phyloP scores from a whole-genome alignment of 768 basidiomycete genomes.

The Paxillus rubicundulus region DNA sequence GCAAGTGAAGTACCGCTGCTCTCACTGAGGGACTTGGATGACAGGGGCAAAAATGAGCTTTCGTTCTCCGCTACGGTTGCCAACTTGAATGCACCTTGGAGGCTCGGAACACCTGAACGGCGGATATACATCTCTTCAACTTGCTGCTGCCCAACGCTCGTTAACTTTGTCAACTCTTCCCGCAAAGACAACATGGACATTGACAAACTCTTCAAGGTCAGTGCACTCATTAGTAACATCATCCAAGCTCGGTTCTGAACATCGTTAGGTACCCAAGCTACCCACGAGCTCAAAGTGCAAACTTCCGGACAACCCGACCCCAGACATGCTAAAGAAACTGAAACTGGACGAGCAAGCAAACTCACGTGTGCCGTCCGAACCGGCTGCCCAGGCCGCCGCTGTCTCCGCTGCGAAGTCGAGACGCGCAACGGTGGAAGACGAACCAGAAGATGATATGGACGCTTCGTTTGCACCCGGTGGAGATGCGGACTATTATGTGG shows the following conservation, averaged over 20 bases:
- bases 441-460: slow-evolving; percentile 31
- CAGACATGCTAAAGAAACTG: slow-evolving; percentile 83
- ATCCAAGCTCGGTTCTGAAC: not conserved
- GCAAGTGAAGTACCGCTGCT: too few relatives aligned
- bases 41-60: too few relatives aligned
- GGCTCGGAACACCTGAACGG: too few relatives aligned
- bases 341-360: slow-evolving; percentile 44
- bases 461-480: slow-evolving; percentile 74
- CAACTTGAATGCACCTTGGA: too few relatives aligned
- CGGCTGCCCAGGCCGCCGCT: slow-evolving; percentile 3
- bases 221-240: not conserved
- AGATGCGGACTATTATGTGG: slow-evolving; percentile 86
- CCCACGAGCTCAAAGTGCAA: slow-evolving; percentile 67
- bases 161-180: not conserved
- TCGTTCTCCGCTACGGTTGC: too few relatives aligned
- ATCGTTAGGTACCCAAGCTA: slow-evolving; percentile 60
- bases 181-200: slow-evolving; percentile 39
- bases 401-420: slow-evolving; percentile 31
- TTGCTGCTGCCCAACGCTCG: too few relatives aligned
- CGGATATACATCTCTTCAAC: too few relatives aligned
- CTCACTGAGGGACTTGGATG: too few relatives aligned
- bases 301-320: slow-evolving; percentile 72
- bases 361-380: slow-evolving; percentile 7
- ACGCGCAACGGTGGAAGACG: slow-evolving; percentile 59
- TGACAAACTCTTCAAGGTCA: slow-evolving; percentile 49